Base-by-base conservation (phyloP, 805 yeast species). In the Ogataea wickerhamii region DNA sequence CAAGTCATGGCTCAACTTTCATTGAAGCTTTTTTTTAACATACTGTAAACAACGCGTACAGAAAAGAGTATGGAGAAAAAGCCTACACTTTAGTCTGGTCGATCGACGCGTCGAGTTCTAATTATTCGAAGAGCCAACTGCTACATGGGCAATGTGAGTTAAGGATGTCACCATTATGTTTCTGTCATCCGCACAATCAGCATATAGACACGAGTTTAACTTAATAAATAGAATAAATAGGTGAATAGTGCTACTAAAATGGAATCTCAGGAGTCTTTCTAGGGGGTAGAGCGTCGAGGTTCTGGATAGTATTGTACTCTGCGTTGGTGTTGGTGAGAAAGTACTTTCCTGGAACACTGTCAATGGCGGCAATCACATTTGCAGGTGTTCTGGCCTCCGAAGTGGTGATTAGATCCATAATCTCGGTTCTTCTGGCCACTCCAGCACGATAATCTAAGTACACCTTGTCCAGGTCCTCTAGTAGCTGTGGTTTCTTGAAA, bases 211-310 rank as follows among this genome's bases (percentile, higher is more conserved):
- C n/a, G 16, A 29, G 22, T 29, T 12, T 17, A 8, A 26, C n/a
- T 29, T 28, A 24, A 18, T 18, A 34, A 21, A 23, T 28, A 13
- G 3, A 39, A 27, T 28, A 36, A 32, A 32, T 29, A 34, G 18
- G 28, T 30, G 29, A 8, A 26, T 26, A 14, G 17, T 12, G 29
- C 29, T 11, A 8, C 29, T 26, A 16, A 22, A 26, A 53, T 30
- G 60, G 63, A 34, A 53, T 48, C 28, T 48, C 51, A 20, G 51
- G 56, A 19, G 45, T 46, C 45, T 55, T 58, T 56, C 67, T 59
- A 31, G 60, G 61, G 7, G 58, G 62, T 23, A 61, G 44, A 6
- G 41, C 37, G 17, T 44, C 40, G 39, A 52, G 50, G 34, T 63
- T 58, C 38, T 47, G 48, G 37, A 57, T 55, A 3, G 52, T 50